Evolutionary conservation across 2,329 filamentous ascomycete species (phyloP), one percentile per base, ranked within the genome.

Genomic region (Epichloe coenophiala): DNA sequence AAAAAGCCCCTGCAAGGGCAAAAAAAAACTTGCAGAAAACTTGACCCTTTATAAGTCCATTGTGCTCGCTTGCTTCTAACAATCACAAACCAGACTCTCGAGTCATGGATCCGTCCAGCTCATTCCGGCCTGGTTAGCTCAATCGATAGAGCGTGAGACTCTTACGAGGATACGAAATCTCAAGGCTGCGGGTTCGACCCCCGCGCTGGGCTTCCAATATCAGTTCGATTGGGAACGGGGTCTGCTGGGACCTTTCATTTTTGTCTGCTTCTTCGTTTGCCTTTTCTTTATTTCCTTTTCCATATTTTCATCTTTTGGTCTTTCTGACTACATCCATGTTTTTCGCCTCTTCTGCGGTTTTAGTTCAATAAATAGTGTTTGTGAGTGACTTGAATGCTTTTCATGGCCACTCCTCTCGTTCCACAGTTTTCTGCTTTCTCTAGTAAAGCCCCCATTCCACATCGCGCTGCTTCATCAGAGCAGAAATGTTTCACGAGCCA

Each of bases 61-160:
- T 48, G 35, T 48, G 27, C 23, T 43, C 38, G 23, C 9, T 0
- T 15, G 6, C 15, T 17, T n/a, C 19, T 2, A 42, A 41, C 46
- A 33, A n/a, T 44, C n/a, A 4, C 23, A 44, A 31, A 48, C 33
- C 47, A 38, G 39, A 40, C 31, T 15, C 31, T 48, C n/a, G 13
- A 13, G 36, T 15, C 12, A n/a, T n/a, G n/a, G 36, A n/a, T 15
- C 0, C n/a, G n/a, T n/a, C 36, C 36, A 40, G 8, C 36, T 48
- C 27, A 48, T 2, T n/a, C 41, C 48, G 50, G 64, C 64, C 64
- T 60, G 63, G 64, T 63, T 66, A 66, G 64, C 64, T 66, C 64
- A 65, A 65, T 66, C 63, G 64, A 64, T 82, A 83, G 80, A 83
- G 79, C 79, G 78, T 82, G 74, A 81, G 80, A 82, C 80, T 83